Conservation (phyloP, 2,329 filamentous ascomycete genomes). For the Apiospora arundinis region DNA sequence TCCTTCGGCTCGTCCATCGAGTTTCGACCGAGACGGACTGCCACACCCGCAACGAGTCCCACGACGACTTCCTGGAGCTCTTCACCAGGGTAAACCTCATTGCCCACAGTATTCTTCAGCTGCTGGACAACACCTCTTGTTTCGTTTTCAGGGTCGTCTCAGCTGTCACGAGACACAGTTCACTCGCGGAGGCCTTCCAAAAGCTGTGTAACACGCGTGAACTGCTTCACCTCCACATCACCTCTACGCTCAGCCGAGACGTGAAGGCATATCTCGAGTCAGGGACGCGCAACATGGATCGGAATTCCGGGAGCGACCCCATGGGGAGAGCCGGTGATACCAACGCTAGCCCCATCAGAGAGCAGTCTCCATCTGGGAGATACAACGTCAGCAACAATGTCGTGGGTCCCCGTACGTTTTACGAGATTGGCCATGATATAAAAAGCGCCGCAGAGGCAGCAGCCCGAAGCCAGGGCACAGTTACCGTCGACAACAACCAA, state of each 20-base stretch:
- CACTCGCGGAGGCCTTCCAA: neutral
- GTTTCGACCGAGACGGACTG: neutral
- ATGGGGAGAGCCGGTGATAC: too few relatives aligned
- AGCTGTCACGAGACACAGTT: neutral
- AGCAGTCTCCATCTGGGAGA: too few relatives aligned
- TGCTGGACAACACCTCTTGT: neutral
- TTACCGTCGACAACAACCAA: too few relatives aligned
- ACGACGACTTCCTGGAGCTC: neutral
- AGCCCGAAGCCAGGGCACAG: too few relatives aligned
- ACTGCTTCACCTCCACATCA: neutral
- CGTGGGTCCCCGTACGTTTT: too few relatives aligned
- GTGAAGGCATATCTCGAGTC: neutral
- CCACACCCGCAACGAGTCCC: neutral
- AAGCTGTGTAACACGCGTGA: neutral
- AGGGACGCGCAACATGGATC: neutral
- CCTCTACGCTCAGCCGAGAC: neutral
- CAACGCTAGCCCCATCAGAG: too few relatives aligned
- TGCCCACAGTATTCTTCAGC: neutral
- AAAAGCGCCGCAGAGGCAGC: too few relatives aligned
- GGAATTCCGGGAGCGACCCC: neutral
- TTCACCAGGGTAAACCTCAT: neutral
- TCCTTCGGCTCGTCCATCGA: neutral
- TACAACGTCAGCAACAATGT: too few relatives aligned
- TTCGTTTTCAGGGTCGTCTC: neutral
- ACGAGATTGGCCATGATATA: too few relatives aligned